Evolutionary conservation across 306 rosid genomes (phyloP).

Genomic region (Vigna nakashimae): DNA sequence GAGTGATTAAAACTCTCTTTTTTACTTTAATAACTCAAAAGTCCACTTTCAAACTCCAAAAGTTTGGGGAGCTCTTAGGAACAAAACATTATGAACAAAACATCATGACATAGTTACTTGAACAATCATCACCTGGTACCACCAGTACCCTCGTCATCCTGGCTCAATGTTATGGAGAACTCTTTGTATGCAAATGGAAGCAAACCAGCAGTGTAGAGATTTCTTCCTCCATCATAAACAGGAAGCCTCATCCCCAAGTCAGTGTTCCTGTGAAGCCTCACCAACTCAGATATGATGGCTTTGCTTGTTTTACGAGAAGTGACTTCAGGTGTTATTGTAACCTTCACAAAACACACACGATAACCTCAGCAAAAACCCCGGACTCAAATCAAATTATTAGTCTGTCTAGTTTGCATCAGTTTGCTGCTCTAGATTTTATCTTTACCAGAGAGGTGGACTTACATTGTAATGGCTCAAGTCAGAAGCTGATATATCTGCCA

Average conservation of each 20-base stretch:
- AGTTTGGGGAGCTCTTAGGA: neutral
- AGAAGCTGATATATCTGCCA: constrained; percentile 62
- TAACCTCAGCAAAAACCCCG: neutral
- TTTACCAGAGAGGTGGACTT: constrained; percentile 23
- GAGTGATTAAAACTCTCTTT: neutral
- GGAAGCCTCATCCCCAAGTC: constrained; percentile 56
- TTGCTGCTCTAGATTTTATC: neutral
- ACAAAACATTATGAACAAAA: constrained; percentile 1
- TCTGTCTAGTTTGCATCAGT: neutral
- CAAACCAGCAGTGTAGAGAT: constrained; percentile 57
- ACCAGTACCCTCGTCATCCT: constrained; percentile 46
- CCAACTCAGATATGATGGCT: constrained; percentile 53
- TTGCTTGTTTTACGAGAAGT: constrained; percentile 50
- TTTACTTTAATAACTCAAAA: neutral
- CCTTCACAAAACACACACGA: constrained; percentile 43
- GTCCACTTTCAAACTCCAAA: constrained; percentile 15
- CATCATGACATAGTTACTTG: neutral
- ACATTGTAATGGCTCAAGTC: constrained; percentile 65
- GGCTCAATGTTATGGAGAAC: constrained; percentile 40
- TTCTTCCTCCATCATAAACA: constrained; percentile 57
- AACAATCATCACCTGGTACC: constrained; percentile 41
- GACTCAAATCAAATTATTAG: neutral
- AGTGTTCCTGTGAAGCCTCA: constrained; percentile 47
- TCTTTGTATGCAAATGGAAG: constrained; percentile 56
- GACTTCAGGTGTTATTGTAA: constrained; percentile 51